Base-by-base conservation (phyloP, 2,329 filamentous ascomycete genomes). In the Cadophora sp. region DNA sequence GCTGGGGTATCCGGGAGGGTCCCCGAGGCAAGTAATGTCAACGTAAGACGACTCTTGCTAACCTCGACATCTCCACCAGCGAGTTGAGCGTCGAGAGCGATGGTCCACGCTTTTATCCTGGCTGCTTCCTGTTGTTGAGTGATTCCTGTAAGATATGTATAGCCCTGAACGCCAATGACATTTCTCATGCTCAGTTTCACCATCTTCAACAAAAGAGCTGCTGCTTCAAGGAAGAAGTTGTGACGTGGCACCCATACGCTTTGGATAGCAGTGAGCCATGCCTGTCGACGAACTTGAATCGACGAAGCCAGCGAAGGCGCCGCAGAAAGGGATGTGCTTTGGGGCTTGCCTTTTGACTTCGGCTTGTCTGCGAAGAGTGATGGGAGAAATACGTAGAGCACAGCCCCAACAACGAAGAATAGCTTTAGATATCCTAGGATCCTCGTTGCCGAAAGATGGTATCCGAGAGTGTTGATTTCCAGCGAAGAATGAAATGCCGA, bases 211-310 rank as follows among this genome's bases (percentile, higher is more conserved):
- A 89, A 83, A 27, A 97, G 84, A 3, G 94, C 94, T 18, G 92
- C 89, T 64, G 92, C 91, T 78, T 97, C 95, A 3, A 96, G 87
- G 72, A 95, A 85, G 77, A 97, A 94, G 72, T 91, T 92, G 78
- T 97, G 93, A 22, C 90, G 88, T 13, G 95, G 95, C 16, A 97
- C 92, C 87, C 94, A 96, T 27, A 97, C 92, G 4, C 91, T 95
- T 79, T 97, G 94, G 67, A 97, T 90, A 8, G 94, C 92, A 3
- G 94, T 97, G 66, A 96, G 88, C 94, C 95, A 97, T 39, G 94
- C 94, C 77, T 94, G 92, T 68, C 91, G 89, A 60, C 94, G 90
- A 55, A 97, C 91, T 72, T 96, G 88, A 65, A 96, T 93, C 0
- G 94, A 91, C 0, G 93, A 94, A 3, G 92, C 89, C 66, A 93